phyloP scores from a whole-genome alignment of 169 alveolate genomes.

The Plasmodium vivax region DNA sequence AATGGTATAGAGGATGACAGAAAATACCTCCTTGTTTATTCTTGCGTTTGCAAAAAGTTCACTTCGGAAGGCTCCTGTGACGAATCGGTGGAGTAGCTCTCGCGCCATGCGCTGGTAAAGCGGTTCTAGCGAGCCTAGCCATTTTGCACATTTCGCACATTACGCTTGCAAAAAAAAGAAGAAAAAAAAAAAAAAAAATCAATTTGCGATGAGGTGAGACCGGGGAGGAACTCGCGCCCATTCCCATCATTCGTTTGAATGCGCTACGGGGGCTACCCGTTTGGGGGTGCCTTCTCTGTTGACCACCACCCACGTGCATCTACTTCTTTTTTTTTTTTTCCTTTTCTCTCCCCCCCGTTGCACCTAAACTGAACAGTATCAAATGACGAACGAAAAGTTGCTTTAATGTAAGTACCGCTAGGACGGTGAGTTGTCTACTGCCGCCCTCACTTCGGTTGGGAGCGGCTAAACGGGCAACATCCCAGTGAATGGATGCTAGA shows the following conservation, averaged over 20 bases:
- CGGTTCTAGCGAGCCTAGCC: neutral
- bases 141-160: neutral
- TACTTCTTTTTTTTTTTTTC: neutral
- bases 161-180: neutral
- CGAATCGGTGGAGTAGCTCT: constrained; percentile 19
- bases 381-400: neutral
- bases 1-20: neutral
- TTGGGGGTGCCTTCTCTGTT: neutral
- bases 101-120: neutral
- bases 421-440: neutral
- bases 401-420: neutral
- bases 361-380: neutral
- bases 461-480: neutral
- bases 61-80: constrained; percentile 19
- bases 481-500: neutral
- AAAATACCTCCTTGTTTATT: neutral
- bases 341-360: neutral
- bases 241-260: neutral
- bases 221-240: neutral
- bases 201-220: neutral
- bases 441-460: neutral
- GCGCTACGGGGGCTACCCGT: neutral
- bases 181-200: neutral
- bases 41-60: constrained; percentile 47
- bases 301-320: neutral